A percentile compares a stretch with the other conserved stretches of the same genome.
phyloP scores from a whole-genome alignment of 2,329 filamentous ascomycete genomes.

The Paramyrothecium roridum region DNA sequence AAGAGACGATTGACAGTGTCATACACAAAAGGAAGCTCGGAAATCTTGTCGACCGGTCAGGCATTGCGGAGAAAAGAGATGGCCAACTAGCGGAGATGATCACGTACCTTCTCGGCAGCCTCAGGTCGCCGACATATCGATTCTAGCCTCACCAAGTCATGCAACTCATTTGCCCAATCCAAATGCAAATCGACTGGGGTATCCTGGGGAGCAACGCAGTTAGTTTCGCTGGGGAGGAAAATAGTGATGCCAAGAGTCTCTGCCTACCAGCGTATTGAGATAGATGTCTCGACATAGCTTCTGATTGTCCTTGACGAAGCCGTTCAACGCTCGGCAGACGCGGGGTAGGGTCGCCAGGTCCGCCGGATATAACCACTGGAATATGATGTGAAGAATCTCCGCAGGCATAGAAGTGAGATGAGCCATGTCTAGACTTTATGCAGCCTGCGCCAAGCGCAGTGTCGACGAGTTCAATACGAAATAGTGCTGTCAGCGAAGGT shows the following conservation, averaged over 20 bases:
- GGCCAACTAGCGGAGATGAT: background rate
- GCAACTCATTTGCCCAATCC: constrained; percentile 41
- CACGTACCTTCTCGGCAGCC: constrained; percentile 34
- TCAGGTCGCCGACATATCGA: constrained; percentile 33
- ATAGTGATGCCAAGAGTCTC: background rate
- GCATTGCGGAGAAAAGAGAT: background rate
- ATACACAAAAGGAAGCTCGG: constrained; percentile 46
- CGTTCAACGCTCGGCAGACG: constrained; percentile 50
- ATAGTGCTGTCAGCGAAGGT: too few relatives aligned
- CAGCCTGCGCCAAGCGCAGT: background rate
- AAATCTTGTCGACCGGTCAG: constrained; percentile 22
- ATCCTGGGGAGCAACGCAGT: constrained; percentile 18
- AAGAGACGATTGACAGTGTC: constrained; percentile 42
- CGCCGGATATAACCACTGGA: constrained; percentile 50
- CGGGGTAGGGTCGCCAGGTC: constrained; percentile 52
- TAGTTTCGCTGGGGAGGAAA: background rate
- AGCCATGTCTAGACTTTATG: constrained; percentile 2
- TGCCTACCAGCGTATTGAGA: constrained; percentile 48
- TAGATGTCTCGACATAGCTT: constrained; percentile 63
- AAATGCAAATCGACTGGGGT: constrained; percentile 27
- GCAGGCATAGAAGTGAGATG: constrained; percentile 42
- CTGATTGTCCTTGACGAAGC: constrained; percentile 54
- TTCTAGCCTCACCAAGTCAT: constrained; percentile 40
- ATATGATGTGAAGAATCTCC: constrained; percentile 62
- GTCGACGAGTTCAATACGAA: too few relatives aligned